Conservation (phyloP, 2,329 filamentous ascomycete genomes). For the Aspergillus sp. region DNA sequence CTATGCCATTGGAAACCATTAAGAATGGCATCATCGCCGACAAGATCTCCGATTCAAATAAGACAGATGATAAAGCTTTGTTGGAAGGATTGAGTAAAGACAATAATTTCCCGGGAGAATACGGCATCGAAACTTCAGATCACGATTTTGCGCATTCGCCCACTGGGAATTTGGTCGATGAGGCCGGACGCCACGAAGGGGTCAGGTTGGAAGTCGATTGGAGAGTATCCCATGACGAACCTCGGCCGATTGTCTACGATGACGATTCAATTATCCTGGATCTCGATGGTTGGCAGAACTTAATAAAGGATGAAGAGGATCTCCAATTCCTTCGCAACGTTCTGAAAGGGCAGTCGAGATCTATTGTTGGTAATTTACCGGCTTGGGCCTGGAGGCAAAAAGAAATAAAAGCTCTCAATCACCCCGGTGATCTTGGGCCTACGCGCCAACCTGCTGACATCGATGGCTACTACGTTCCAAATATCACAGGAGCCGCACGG, state of each 20-base stretch:
- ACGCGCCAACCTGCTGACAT: constrained; percentile 56
- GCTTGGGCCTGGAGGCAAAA: constrained; percentile 72
- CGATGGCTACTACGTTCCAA: constrained; percentile 77
- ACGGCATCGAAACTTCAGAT: constrained; percentile 17
- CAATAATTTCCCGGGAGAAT: constrained; percentile 53
- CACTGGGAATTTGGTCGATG: constrained; percentile 25
- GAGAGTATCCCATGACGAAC: constrained; percentile 59
- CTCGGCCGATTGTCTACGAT: constrained; percentile 65
- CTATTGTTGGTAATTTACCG: constrained; percentile 57
- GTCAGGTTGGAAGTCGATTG: constrained; percentile 55
- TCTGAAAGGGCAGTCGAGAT: constrained; percentile 47
- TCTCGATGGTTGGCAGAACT: constrained; percentile 67
- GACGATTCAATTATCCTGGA: constrained; percentile 64
- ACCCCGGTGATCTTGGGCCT: constrained; percentile 55
- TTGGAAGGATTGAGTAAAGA: constrained; percentile 30
- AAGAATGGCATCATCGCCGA: not conserved
- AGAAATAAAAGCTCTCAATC: constrained; percentile 68
- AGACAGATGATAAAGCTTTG: not conserved
- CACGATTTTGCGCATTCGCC: constrained; percentile 11
- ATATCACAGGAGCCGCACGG: constrained; percentile 78
- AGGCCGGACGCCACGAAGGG: constrained; percentile 35
- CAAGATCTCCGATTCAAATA: not conserved
- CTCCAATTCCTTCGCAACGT: constrained; percentile 56
- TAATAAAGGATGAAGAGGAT: constrained; percentile 70
- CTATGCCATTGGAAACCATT: not conserved